Percentiles rank a stretch among this genome's conserved stretches.
Conservation (phyloP, 2,329 filamentous ascomycete species). For the Berkeleyomyces basicola region DNA sequence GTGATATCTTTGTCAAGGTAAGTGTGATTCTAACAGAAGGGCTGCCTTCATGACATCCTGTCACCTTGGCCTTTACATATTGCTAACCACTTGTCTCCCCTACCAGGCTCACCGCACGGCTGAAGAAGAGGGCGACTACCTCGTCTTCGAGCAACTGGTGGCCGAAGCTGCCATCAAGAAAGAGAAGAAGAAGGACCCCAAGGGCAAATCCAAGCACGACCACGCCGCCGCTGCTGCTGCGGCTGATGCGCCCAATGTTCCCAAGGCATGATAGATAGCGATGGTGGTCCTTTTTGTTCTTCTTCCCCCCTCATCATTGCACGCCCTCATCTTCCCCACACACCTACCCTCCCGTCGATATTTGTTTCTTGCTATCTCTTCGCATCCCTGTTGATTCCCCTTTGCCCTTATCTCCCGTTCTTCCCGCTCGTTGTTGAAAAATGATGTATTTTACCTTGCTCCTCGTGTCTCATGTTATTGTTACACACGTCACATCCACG, state of each 20-base stretch:
- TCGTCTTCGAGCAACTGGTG: conserved; percentile 96
- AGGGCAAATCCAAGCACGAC: conserved; percentile 32
- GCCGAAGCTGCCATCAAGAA: conserved; percentile 94
- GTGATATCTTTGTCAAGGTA: conserved; percentile 80
- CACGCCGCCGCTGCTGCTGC: conserved; percentile 18
- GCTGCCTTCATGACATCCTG: background rate
- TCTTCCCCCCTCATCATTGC: background rate
- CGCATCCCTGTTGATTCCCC: background rate
- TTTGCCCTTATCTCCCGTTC: background rate
- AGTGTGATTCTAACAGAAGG: conserved; percentile 15
- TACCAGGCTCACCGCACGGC: conserved; percentile 69
- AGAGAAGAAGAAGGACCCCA: conserved; percentile 49
- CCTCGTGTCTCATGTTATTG: too few species aligned
- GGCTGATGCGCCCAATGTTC: conserved; percentile 15
- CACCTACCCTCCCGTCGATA: background rate
- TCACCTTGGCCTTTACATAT: background rate
- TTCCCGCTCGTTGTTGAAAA: background rate
- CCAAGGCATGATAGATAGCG: conserved; percentile 15
- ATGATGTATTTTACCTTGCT: background rate
- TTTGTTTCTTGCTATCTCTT: background rate
- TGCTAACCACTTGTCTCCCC: conserved; percentile 12
- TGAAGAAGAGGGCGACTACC: conserved; percentile 95
- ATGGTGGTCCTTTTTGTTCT: conserved; percentile 1
- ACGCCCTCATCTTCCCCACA: background rate
- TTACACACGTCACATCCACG: background rate